phyloP scores from a whole-genome alignment of 176 grass and related monocot species.

The Thalia dealbata region DNA sequence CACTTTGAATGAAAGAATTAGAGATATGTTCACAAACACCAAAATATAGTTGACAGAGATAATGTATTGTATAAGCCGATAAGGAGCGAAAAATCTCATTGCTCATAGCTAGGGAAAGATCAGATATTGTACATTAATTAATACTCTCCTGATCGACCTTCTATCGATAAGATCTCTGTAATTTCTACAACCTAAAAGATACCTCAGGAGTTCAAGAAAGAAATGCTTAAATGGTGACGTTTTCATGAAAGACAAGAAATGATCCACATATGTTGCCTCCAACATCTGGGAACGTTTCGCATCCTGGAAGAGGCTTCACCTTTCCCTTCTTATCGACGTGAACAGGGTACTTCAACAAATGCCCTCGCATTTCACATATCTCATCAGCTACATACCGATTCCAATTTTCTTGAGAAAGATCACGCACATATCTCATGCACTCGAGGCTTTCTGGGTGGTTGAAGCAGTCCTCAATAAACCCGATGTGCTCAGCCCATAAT shows the following conservation, averaged over 20 bases:
- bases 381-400: slow-evolving; percentile 45
- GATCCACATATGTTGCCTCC: slow-evolving; percentile 76
- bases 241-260: slow-evolving; percentile 54
- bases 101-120: too few species aligned
- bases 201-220: too few species aligned
- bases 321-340: slow-evolving; percentile 51
- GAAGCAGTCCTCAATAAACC: slow-evolving; percentile 45
- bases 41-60: too few species aligned
- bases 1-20: too few species aligned
- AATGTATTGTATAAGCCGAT: too few species aligned
- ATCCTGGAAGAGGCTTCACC: slow-evolving; percentile 38
- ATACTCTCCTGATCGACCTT: too few species aligned
- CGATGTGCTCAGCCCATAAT: slow-evolving; percentile 76
- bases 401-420: slow-evolving; percentile 49
- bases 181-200: too few species aligned
- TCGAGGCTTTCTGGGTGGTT: slow-evolving; percentile 61
- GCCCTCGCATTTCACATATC: slow-evolving; percentile 56
- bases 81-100: too few species aligned
- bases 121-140: too few species aligned
- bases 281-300: slow-evolving; percentile 51
- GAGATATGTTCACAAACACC: too few species aligned
- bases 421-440: slow-evolving; percentile 40
- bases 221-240: slow-evolving; percentile 39
- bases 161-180: too few species aligned
- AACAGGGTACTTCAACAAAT: slow-evolving; percentile 85